Evolutionary conservation across 805 yeast genomes (phyloP).

Genomic region (Candida verbasci): DNA sequence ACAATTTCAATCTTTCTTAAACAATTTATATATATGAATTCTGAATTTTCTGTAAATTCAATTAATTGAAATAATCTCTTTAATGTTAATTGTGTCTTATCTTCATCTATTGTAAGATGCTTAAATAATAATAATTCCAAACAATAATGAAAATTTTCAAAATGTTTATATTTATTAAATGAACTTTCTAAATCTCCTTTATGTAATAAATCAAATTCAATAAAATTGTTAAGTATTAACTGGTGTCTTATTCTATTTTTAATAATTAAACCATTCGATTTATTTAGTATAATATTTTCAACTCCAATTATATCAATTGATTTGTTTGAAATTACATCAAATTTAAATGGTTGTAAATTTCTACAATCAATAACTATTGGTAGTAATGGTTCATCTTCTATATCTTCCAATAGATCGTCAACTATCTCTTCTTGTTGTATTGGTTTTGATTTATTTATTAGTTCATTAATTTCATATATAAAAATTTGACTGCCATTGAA

Average conservation of each 20-base stretch:
- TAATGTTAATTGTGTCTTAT: slow-evolving; percentile 13
- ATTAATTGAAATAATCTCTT: slow-evolving; percentile 17
- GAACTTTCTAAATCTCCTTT: slow-evolving; percentile 18
- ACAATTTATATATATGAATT: slow-evolving; percentile 46
- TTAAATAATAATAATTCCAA: slow-evolving; percentile 46
- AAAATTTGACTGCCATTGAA: slow-evolving; percentile 36
- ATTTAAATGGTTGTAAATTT: slow-evolving; percentile 22
- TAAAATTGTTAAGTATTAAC: slow-evolving; percentile 42
- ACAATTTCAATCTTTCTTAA: slow-evolving; percentile 55
- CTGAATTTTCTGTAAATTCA: slow-evolving; percentile 15
- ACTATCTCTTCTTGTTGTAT: slow-evolving; percentile 9
- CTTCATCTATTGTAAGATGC: slow-evolving; percentile 23
- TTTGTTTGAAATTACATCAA: slow-evolving; percentile 13
- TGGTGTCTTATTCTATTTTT: slow-evolving; percentile 33
- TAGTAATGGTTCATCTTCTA: slow-evolving; percentile 10
- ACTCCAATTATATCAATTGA: slow-evolving; percentile 42
- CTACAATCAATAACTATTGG: slow-evolving; percentile 27
- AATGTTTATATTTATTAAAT: slow-evolving; percentile 32
- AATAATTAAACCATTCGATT: slow-evolving; percentile 20
- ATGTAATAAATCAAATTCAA: slow-evolving; percentile 41
- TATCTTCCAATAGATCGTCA: slow-evolving; percentile 14
- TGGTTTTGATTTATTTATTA: slow-evolving; percentile 11
- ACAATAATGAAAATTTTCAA: slow-evolving; percentile 44
- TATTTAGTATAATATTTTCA: slow-evolving; percentile 28
- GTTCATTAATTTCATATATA: slow-evolving; percentile 22